Base-by-base conservation (phyloP, 495 filamentous ascomycete genomes). In the Sordaria brevicollis region DNA sequence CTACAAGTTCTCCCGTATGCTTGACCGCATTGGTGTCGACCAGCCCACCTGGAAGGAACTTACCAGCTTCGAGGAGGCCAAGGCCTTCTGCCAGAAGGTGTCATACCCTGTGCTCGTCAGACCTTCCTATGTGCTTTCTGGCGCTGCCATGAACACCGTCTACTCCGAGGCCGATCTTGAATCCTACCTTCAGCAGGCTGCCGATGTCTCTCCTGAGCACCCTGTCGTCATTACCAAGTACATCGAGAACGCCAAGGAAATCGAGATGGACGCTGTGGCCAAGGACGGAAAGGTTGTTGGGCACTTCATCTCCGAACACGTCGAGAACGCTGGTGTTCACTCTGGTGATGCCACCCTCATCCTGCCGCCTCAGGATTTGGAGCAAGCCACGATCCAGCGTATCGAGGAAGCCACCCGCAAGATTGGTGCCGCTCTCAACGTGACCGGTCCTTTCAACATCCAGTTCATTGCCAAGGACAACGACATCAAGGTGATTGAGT, bases 391-490 rank as follows among this genome's bases (percentile, higher is more conserved):
- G 0, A 92, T 98, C 10, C 82, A 89, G 71, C 87, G 94, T 69
- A 97, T 99, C 66, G 93, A 93, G 78, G 94, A 97, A 76, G 95
- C 95, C 13, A 99, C 95, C 9, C 85, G 91, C 69, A 97, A 97
- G 86, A 99, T 99, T 68, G 95, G 91, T 69, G 89, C 91, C 73
- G 95, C 96, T 34, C 88, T 99, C 29, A 97, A 98, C 75, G 91
- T 99, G 65, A 98, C 95, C 43, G 95, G 95, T 57, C 95, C 95
- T 25, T 97, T 90, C 86, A 99, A 99, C 82, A 99, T 99, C 71
- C 95, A 99, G 80, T 99, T 99, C 82, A 99, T 99, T 74, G 95
- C 95, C 67, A 99, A 99, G 83, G 93, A 98, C 79, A 97, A 98
- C 76, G 95, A 97, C 74, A 98, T 99, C 82, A 99, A 98, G 85